Evolutionary conservation across 306 rosid species (phyloP), one percentile per base, ranked within the genome.

Genomic region (Leucaena leucocephala): DNA sequence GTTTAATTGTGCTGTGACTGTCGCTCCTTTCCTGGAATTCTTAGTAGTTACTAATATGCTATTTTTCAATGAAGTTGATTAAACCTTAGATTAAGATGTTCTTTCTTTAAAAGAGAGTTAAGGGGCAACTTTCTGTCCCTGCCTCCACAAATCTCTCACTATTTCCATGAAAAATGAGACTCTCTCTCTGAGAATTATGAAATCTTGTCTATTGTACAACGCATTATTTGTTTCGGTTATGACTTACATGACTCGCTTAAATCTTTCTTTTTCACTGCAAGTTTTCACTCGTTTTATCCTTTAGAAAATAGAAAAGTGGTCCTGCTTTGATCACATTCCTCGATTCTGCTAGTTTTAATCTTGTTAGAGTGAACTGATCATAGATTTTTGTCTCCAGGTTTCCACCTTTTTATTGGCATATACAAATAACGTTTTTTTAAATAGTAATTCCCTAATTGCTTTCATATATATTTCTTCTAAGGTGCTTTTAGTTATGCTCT

Each of bases 401-500:
- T 71, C 43, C 43, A 33, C 1, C 43, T 46, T 70, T 69, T n/a
- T 11, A 2, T 49, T 33, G 39, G n/a, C 8, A 6, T 40, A 17
- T 38, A 27, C 40, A 5, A 4, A 4, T 13, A 68, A 15, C 38
- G 2, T 62, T 71, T 59, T 2, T 21, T 4, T 5, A 6, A 22
- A 2, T 5, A 64, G 1, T 16, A 14, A 14, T 39, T 38, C n/a
- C 8, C 71, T 10, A 22, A 3, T 66, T 36, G 48, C n/a, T 39
- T 59, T 8, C 12, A 46, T 22, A 19, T 39, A 68, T 27, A 27
- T 27, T 27, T 0, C 27, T 27, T 27, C 27, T 27, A 27, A 27
- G 27, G 27, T 80, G 73, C 27, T 38, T 65, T 82, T 57, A 81
- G 46, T 76, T 71, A 80, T 44, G 82, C 22, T 43, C 12, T 62